phyloP scores from a whole-genome alignment of 2,329 filamentous ascomycete genomes.

The Fonsecaea pedrosoi region DNA sequence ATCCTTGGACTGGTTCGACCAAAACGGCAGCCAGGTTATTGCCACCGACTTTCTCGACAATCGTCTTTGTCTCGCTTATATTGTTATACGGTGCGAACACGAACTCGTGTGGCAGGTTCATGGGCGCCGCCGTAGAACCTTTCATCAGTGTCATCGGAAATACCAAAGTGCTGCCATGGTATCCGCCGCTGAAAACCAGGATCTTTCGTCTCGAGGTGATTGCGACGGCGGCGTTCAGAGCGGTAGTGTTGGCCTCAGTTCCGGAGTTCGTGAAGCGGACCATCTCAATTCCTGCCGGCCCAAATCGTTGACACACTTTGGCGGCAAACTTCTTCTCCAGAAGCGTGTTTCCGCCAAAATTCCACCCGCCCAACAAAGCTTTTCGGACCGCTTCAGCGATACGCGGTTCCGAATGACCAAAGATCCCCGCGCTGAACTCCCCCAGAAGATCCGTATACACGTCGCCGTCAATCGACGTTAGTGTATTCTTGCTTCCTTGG shows the following conservation, averaged over 20 bases:
- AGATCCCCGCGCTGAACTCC: constrained; percentile 70
- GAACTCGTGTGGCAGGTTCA: constrained; percentile 63
- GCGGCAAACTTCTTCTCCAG: constrained; percentile 61
- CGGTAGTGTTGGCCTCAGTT: constrained; percentile 69
- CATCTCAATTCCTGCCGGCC: constrained; percentile 48
- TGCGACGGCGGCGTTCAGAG: constrained; percentile 53
- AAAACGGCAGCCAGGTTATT: constrained; percentile 66
- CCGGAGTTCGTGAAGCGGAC: constrained; percentile 70
- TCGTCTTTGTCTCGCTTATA: constrained; percentile 48
- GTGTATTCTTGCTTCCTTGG: constrained; percentile 38
- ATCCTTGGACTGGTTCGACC: constrained; percentile 70
- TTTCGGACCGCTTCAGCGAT: constrained; percentile 59
- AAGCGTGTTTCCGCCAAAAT: constrained; percentile 59
- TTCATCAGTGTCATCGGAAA: constrained; percentile 4
- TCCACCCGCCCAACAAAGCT: constrained; percentile 59
- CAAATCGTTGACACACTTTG: constrained; percentile 60
- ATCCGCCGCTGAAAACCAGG: constrained; percentile 79
- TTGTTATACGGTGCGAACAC: constrained; percentile 69
- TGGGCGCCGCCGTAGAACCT: constrained; percentile 36
- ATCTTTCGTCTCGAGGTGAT: constrained; percentile 50
- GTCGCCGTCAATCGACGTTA: constrained; percentile 43
- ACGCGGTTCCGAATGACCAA: constrained; percentile 66
- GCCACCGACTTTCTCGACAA: constrained; percentile 32
- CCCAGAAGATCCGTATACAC: constrained; percentile 65
- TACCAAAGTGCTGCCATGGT: constrained; percentile 69